Evolutionary conservation across 208 protist genomes (phyloP), one percentile per base, ranked within the genome.

Genomic region (Trypanosoma cruzi): DNA sequence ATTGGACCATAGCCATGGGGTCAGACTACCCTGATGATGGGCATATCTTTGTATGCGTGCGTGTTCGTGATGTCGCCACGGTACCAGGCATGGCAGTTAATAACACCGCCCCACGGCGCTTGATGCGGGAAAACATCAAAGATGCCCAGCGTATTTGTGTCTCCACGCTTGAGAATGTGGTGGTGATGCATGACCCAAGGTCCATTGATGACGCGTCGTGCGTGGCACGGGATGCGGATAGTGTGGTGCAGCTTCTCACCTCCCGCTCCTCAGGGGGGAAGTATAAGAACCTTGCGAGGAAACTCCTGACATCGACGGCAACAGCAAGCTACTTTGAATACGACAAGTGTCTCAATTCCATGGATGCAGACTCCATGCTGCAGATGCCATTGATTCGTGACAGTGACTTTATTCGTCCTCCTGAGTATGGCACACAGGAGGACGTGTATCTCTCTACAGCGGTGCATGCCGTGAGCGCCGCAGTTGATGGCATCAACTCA

Each of bases 401-500:
- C 40, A 89, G 81, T 61, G 81, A 90, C 69, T 92, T 91, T 60
- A 72, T 90, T 50, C 79, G 75, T 57, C 82, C 84, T 8, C 85
- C 84, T 4, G 62, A 78, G 46, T 82, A 82, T 67, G 84, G 86
- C 37, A 80, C 84, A 37, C 90, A 95, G 74, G 81, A 89, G 65
- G 81, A 86, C 37, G 85, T 95, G 31, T 95, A 89, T 80, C 79
- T 69, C 16, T 59, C 57, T 32, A 93, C 85, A 28, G 90, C 86
- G 7, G 64, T 69, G 54, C 87, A 86, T 60, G 85, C 87, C 10
- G 86, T 97, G n/a, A 58, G 78, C 26, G 82, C 85, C 2, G 85
- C 81, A 3, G 76, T 97, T 26, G 88, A 93, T 37, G 92, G 92
- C 56, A 93, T 93, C 68, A 97, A 97, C 71, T 87, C 79, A 22